Percentiles rank a stretch among this genome's conserved stretches.
These are phyloP conservation scores for Aplosporella prunicola DNA, from an alignment of 2,329 filamentous ascomycete species.

Conservation along the genomic window DNA sequence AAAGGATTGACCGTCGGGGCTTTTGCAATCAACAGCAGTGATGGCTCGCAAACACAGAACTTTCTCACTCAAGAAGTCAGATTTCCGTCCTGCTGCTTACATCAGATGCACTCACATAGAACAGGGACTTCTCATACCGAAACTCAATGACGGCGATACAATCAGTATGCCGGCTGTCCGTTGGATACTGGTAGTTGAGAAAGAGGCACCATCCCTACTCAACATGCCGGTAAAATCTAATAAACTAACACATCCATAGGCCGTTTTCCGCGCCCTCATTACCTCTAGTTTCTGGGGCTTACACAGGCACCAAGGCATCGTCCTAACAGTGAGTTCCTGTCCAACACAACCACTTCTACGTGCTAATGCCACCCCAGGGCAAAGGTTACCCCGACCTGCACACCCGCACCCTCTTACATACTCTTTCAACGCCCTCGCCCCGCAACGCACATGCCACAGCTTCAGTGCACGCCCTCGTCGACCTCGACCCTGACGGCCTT, in stretches of 20 bases:
- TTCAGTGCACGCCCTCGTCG: conserved; percentile 56
- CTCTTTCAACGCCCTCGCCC: conserved; percentile 40
- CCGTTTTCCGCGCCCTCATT: conserved; percentile 62
- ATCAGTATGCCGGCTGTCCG: conserved; percentile 42
- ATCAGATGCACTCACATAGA: too few species aligned
- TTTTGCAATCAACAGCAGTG: conserved; percentile 38
- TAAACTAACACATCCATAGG: conserved; percentile 38
- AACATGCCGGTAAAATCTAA: not conserved
- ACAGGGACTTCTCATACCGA: conserved; percentile 56
- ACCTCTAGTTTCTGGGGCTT: conserved; percentile 47
- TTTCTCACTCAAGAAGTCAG: conserved; percentile 14
- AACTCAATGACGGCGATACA: conserved; percentile 37
- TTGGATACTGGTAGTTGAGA: conserved; percentile 70
- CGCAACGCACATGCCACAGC: conserved; percentile 29
- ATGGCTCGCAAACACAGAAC: conserved; percentile 36
- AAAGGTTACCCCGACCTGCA: conserved; percentile 75
- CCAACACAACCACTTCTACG: too few species aligned
- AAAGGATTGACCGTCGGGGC: conserved; percentile 62
- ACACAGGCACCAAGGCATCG: conserved; percentile 47
- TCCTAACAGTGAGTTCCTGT: conserved; percentile 54
- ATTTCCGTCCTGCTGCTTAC: too few species aligned
- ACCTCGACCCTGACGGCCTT: conserved; percentile 69
- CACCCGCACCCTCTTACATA: conserved; percentile 55
- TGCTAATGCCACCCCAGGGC: conserved; percentile 52
- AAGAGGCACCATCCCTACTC: conserved; percentile 52